Evolutionary conservation across 163 green algal species (phyloP), one percentile per base, ranked within the genome.

Genomic region (Chlorella variabilis): DNA sequence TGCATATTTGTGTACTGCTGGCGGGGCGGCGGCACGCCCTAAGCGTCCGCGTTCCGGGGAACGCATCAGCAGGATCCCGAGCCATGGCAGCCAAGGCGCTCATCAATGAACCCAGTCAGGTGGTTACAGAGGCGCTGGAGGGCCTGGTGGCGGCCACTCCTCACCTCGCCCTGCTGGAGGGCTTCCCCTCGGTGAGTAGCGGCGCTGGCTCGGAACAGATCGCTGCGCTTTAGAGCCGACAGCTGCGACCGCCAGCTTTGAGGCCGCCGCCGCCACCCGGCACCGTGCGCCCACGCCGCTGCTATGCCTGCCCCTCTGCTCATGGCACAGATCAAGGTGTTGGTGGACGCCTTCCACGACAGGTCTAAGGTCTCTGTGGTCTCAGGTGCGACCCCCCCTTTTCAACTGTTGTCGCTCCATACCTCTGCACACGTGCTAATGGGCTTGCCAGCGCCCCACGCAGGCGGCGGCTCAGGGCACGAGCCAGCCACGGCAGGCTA

Each of bases 401-500:
- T 18, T 13, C 29, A n/a, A 6, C 5, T 11, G 45, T 39, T 54
- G 45, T 54, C 15, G 45, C 29, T 25, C 2, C 73, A 15, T 25
- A 58, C 25, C 17, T 34, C 36, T 15, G 4, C 73, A 9, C n/a
- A 38, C 7, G 15, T 45, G 25, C 29, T 51, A 59, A 15, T 11
- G 27, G 45, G 15, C 54, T 17, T 65, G 8, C 21, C 71, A 41
- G 21, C 21, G 34, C 4, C 2, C 1, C 4, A 59, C 71, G 90
- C 58, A 95, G 92, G 92, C 36, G 92, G 92, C 15, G 92, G 92
- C 31, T 81, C 63, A 29, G 95, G 95, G 2, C 95, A 98, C 78
- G 95, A 98, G 88, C 95, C 95, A 0, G 91, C 89, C 2, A 91
- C 93, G 65, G 92, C 88, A 39, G 95, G 94, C 5, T 98, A 94